phyloP scores from a whole-genome alignment of 2,329 filamentous ascomycete genomes.

The Xylariomycetidae sp. region DNA sequence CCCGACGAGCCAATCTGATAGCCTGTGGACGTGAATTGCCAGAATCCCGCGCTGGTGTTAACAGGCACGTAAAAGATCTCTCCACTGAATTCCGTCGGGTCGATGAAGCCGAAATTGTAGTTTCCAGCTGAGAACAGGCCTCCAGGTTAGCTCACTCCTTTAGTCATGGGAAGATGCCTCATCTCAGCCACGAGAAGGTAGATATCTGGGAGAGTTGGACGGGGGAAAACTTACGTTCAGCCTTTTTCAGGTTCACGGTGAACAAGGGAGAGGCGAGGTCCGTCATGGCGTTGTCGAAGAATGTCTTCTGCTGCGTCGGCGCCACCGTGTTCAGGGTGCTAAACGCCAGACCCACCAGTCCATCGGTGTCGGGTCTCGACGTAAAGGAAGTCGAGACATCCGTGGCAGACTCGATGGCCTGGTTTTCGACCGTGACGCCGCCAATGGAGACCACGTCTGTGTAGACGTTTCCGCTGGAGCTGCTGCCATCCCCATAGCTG shows the following conservation, averaged over 20 bases:
- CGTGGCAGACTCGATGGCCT: slow-evolving; percentile 39
- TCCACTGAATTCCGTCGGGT: slow-evolving; percentile 53
- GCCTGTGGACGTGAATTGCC: slow-evolving; percentile 55
- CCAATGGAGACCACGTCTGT: slow-evolving; percentile 38
- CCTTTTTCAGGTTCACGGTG: slow-evolving; percentile 40
- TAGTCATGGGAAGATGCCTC: too few relatives aligned
- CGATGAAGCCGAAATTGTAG: slow-evolving; percentile 43
- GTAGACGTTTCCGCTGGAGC: slow-evolving; percentile 38
- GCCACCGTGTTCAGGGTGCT: slow-evolving; percentile 37
- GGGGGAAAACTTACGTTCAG: slow-evolving; percentile 27
- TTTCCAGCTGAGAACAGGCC: slow-evolving; percentile 25
- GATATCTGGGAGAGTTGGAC: too few relatives aligned
- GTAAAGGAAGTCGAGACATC: slow-evolving; percentile 36
- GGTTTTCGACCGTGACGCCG: slow-evolving; percentile 32
- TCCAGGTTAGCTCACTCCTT: too few relatives aligned
- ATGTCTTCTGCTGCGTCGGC: slow-evolving; percentile 37
- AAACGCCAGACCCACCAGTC: slow-evolving; percentile 41
- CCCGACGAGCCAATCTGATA: slow-evolving; percentile 43
- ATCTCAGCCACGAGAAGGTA: too few relatives aligned
- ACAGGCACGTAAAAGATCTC: slow-evolving; percentile 52
- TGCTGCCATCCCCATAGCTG: slow-evolving; percentile 39
- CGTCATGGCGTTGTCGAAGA: slow-evolving; percentile 33
- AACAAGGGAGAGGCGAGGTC: slow-evolving; percentile 44
- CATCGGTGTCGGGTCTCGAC: slow-evolving; percentile 32
- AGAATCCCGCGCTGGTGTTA: slow-evolving; percentile 55